Base-by-base conservation (phyloP, 1,139 yeast genomes). In the Taphrina wiesneri region DNA sequence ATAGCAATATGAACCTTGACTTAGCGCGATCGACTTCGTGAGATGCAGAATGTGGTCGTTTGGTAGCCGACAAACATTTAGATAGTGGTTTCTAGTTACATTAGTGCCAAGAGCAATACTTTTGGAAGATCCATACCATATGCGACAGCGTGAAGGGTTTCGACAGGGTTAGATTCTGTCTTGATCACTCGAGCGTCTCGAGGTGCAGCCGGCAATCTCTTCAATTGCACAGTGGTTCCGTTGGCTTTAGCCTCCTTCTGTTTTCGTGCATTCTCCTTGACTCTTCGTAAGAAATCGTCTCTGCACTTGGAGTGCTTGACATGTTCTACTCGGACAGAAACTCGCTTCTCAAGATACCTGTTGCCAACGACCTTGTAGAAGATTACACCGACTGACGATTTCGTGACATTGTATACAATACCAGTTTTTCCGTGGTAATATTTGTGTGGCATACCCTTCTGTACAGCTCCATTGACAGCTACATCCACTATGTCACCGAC, bases 351-450 rank as follows among this genome's bases (percentile, higher is more conserved):
- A 74, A 93, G 76, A 90, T 92, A 93, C 86, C 98, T 90, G 96
- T 89, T 84, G 81, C 98, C 98, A 77, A 93, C 98, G 82, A 92
- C 86, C 88, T 93, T 93, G 95, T 93, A 88, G 80, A 93, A 83
- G 79, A 93, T 90, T 76, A 93, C 96, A 87, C 99, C 99, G 74
- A 93, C 98, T 73, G 99, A 85, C 72, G 96, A 83, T 86, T 90
- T 93, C 87, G 99, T 93, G 75, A 93, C 95, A 87, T 93, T 93
- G 96, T 86, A 93, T 74, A 93, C 87, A 76, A 92, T 90, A 87
- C 99, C 99, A 75, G 99, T 93, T 88, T 91, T 93, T 84, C 99
- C 99, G 86, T 92, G 97, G 97, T 93, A 93, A 88, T 86, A 92
- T 86, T 93, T 93, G 91, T 90, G 97, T 81, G 99, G 99, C 97